Base-by-base conservation (phyloP, 2,329 filamentous ascomycete genomes). In the Sarocladiaceae sp. region DNA sequence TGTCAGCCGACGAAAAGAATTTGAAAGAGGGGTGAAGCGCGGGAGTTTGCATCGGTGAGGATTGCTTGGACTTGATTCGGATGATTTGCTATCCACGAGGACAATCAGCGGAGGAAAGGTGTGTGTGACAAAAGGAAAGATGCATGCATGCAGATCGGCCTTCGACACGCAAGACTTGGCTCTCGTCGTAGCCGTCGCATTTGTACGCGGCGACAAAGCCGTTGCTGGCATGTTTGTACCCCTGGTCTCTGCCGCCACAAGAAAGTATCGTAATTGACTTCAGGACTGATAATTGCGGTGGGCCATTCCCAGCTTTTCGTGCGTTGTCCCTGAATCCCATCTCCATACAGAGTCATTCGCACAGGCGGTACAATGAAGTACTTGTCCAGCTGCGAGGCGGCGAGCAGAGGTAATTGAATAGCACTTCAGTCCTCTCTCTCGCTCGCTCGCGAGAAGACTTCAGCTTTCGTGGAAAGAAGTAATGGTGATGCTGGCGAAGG, bases 121-220 rank as follows among this genome's bases (percentile, higher is more conserved):
- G 44, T 4, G 44, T 48, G 44, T 48, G 26, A 48, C 44, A 11
- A 48, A 25, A 7, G 44, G 44, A 48, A 22, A 28, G 26, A 48
- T 48, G 44, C 44, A 48, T 48, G 44, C 44, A 48, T 17, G 20
- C 33, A 10, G 12, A n/a, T 12, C 39, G 5, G 39, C n/a, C n/a
- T 29, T 6, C 7, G 23, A 29, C 26, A n/a, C 15, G 15, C 15
- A 15, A 29, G 29, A 28, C 40, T 46, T 26, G 40, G 25, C 25
- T 23, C 18, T 20, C 20, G 5, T 20, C 22, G 17, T 20, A 8
- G 29, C 13, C 25, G 40, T n/a, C 17, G 40, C 40, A 11, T 29
- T 46, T 46, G 40, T 46, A 46, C 40, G 18, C 40, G 5, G 40
- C 29, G 23, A 46, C 39, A 46, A 26, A 15, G 29, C 29, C 29